Conservation (phyloP, 257 asterid species). For the Capsicum chinense region DNA sequence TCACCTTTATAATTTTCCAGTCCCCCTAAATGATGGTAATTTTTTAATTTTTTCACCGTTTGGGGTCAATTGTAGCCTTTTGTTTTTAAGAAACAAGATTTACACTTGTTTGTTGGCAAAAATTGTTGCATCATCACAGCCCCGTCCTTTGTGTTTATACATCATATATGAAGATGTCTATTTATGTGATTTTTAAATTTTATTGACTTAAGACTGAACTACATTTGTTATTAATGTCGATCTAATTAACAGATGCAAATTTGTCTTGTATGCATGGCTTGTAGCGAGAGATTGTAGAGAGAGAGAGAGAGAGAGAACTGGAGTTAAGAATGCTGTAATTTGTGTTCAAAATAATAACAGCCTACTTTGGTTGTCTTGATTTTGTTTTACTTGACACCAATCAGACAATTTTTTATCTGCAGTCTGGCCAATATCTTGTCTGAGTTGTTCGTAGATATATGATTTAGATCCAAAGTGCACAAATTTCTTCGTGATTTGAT, state of each 20-base stretch:
- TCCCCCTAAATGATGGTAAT: neutral
- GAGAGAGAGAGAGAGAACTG: neutral
- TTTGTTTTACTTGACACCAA: neutral
- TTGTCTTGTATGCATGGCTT: neutral
- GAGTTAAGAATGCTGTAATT: slow-evolving; percentile 8
- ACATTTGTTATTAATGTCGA: neutral
- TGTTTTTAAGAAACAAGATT: slow-evolving; percentile 1
- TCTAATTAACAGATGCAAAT: slow-evolving; percentile 6
- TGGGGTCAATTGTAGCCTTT: neutral
- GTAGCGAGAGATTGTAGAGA: neutral
- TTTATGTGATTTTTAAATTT: neutral
- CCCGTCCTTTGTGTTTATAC: neutral
- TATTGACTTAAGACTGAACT: neutral
- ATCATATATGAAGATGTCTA: neutral
- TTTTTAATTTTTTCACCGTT: neutral
- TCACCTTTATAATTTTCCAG: neutral
- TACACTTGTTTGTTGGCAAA: neutral
- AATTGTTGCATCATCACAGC: neutral
- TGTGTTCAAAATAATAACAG: neutral
- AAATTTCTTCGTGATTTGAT: neutral
- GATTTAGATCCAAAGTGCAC: neutral
- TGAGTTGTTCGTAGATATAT: neutral
- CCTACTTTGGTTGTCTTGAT: neutral
- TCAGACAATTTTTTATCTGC: slow-evolving; percentile 6
- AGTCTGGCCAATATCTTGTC: neutral